A percentile compares a stretch with the other conserved stretches of the same genome.
phyloP scores from a whole-genome alignment of 768 basidiomycete genomes.

The Sarcodon aspratus region DNA sequence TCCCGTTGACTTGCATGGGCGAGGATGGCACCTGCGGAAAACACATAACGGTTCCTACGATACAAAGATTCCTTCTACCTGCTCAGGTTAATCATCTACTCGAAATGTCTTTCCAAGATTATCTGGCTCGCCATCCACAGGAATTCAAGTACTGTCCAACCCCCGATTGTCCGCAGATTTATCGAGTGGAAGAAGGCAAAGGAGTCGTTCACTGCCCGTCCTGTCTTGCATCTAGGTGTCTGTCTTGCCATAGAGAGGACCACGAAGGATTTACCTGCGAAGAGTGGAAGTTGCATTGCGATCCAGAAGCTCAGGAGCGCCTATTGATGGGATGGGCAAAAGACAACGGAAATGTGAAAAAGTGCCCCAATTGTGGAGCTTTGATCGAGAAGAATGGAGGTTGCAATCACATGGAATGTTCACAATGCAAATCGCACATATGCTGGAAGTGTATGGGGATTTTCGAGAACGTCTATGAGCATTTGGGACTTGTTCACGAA shows the following conservation, averaged over 20 bases:
- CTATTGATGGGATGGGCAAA: conserved; percentile 14
- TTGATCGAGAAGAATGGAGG: conserved; percentile 25
- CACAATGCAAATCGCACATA: conserved; percentile 22
- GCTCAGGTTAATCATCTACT: conserved; percentile 28
- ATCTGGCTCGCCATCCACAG: conserved; percentile 27
- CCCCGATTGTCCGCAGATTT: conserved; percentile 36
- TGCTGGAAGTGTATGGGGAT: conserved; percentile 28
- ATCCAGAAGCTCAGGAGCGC: conserved; percentile 2
- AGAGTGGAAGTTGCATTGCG: conserved; percentile 8
- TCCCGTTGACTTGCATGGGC: conserved; percentile 25
- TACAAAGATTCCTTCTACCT: conserved; percentile 22
- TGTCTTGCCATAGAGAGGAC: conserved; percentile 24
- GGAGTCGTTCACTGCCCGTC: conserved; percentile 22
- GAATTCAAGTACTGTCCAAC: conserved; percentile 47
- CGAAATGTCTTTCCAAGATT: conserved; percentile 27
- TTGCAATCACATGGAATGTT: conserved; percentile 29
- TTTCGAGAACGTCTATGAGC: conserved; percentile 19
- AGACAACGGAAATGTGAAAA: conserved; percentile 17
- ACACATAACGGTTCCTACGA: conserved; percentile 25
- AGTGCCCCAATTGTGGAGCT: conserved; percentile 24
- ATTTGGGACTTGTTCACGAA: conserved; percentile 20
- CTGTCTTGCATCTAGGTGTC: conserved; percentile 26
- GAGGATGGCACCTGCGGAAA: conserved; percentile 16
- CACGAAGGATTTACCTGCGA: conserved; percentile 31
- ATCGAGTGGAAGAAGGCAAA: conserved; percentile 18